Percentiles rank a stretch among this genome's conserved stretches.
Evolutionary conservation across 164 flowering plant species (phyloP).

Genomic region (Euptelea pleiosperma): DNA sequence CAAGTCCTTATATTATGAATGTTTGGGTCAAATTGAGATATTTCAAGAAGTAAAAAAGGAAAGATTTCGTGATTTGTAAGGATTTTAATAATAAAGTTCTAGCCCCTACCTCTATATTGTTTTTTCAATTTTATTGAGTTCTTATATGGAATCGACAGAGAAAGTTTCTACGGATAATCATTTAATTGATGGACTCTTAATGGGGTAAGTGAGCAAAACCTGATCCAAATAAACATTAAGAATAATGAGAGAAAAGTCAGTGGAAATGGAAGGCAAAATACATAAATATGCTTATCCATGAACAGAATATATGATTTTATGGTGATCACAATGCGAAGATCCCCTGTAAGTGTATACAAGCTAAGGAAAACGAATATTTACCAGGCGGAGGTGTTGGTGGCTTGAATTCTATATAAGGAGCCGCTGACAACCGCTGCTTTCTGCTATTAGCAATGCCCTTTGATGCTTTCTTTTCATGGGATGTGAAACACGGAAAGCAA

Average conservation of each 20-base stretch:
- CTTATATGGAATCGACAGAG: not conserved
- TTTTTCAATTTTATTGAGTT: not conserved
- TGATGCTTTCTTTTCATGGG: constrained; percentile 32
- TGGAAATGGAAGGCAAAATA: not conserved
- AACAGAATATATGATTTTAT: not conserved
- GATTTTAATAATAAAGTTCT: not conserved
- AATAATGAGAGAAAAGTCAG: not conserved
- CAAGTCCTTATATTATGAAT: no score
- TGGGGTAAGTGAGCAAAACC: no score
- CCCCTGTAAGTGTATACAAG: no score
- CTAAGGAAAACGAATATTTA: not conserved
- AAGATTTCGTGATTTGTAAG: not conserved
- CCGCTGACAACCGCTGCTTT: not conserved
- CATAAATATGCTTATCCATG: not conserved
- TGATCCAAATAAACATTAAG: no score
- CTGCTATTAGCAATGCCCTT: constrained; percentile 8
- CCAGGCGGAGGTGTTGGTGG: not conserved
- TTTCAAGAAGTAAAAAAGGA: not conserved
- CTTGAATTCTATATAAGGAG: not conserved
- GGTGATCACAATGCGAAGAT: not conserved
- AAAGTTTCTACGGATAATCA: not conserved
- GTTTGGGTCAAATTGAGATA: no score
- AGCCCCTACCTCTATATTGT: no score
- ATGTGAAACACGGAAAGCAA: constrained; percentile 63
- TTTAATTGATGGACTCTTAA: not conserved